These are phyloP conservation scores for Talaromyces islandicus DNA, from an alignment of 2,329 filamentous ascomycete genomes.

Conservation along the genomic window DNA sequence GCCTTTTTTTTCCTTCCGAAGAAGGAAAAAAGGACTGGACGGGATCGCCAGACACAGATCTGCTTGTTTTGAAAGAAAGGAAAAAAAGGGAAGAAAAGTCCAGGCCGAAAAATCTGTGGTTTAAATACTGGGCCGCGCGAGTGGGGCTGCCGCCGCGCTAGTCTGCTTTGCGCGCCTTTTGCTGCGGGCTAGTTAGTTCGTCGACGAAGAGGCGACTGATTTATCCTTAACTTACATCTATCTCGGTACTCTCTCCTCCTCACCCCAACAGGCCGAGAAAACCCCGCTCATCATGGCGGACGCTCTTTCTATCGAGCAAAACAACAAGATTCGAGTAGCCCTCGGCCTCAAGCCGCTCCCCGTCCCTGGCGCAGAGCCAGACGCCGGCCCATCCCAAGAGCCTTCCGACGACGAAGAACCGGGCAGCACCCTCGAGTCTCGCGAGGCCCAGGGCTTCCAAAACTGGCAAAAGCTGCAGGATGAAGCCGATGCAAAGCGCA, in stretches of 20 bases:
- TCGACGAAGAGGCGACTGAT: background rate
- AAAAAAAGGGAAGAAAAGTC: conserved; percentile 32
- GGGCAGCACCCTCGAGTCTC: conserved; percentile 74
- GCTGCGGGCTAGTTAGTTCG: conserved; percentile 8
- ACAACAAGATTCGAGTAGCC: conserved; percentile 82
- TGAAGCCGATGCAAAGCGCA: conserved; percentile 65
- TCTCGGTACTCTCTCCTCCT: background rate
- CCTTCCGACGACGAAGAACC: conserved; percentile 60
- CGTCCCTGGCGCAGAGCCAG: conserved; percentile 58
- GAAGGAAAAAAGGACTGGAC: conserved; percentile 38
- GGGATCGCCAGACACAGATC: conserved; percentile 86
- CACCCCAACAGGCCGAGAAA: background rate
- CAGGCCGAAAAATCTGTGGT: conserved; percentile 26
- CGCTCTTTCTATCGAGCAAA: conserved; percentile 78
- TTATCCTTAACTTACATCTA: too few relatives aligned
- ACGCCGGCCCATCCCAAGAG: conserved; percentile 39
- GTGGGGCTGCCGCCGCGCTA: conserved; percentile 21
- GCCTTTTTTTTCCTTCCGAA: too few relatives aligned
- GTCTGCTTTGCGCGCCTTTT: conserved; percentile 7
- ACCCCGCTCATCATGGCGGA: conserved; percentile 37
- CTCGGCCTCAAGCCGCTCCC: conserved; percentile 87
- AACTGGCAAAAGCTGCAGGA: conserved; percentile 57
- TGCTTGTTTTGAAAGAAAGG: conserved; percentile 44
- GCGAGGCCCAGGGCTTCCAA: conserved; percentile 36
- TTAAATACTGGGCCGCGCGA: conserved; percentile 19